Percentiles rank a stretch among this genome's conserved stretches.
Conservation (phyloP, 768 basidiomycete genomes). For the Termitomyces sp. region DNA sequence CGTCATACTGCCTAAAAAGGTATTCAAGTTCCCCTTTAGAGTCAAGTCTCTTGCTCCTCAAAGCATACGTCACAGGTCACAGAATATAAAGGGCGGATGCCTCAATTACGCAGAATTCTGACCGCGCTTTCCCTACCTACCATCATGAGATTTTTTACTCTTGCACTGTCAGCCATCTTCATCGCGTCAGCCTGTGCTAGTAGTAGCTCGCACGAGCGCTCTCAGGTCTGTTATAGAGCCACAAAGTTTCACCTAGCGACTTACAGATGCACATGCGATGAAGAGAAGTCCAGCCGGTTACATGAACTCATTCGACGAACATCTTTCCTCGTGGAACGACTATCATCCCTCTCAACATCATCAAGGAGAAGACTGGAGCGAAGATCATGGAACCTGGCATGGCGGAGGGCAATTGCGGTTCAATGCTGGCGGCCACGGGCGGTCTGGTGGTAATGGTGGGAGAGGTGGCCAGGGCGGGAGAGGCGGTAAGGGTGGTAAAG, state of each 20-base stretch:
- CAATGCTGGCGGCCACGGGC: not conserved
- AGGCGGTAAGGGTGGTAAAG: not conserved
- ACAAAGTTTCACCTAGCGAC: not conserved
- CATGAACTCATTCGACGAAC: not conserved
- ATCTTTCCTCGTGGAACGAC: slow-evolving; percentile 1
- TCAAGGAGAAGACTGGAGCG: not conserved
- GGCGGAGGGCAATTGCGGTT: not conserved
- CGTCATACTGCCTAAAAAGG: not conserved
- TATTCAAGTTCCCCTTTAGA: not conserved
- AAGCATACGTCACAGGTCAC: not conserved
- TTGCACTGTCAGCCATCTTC: not conserved
- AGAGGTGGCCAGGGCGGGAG: not conserved
- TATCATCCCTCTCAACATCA: not conserved
- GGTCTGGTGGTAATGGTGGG: not conserved
- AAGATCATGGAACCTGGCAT: not conserved
- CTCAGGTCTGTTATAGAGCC: not conserved
- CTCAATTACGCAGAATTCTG: not conserved
- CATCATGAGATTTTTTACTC: not conserved
- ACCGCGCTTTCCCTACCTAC: not conserved
- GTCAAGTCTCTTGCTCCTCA: not conserved
- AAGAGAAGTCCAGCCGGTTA: slow-evolving; percentile 1
- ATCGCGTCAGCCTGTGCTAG: not conserved
- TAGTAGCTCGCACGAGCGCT: not conserved
- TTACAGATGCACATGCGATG: not conserved
- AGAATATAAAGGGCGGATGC: not conserved